phyloP scores from a whole-genome alignment of 1,284 basidiomycete species.

The Microbotryum scabiosae region DNA sequence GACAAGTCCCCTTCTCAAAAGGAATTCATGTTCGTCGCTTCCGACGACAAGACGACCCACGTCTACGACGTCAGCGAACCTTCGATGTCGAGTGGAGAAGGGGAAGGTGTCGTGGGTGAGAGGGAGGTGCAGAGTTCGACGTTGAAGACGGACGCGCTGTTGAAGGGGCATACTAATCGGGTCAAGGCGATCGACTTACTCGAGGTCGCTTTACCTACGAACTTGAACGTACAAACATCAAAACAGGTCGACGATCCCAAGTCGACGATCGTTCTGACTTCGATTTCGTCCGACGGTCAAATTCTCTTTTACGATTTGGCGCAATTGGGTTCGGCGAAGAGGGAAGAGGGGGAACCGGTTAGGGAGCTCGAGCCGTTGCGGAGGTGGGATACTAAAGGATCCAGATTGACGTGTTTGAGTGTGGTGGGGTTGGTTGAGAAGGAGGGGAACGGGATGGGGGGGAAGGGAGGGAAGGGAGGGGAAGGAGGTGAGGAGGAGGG shows the following conservation, averaged over 20 bases:
- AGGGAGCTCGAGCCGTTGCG: slow-evolving; percentile 51
- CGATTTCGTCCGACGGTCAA: slow-evolving; percentile 74
- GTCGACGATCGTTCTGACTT: slow-evolving; percentile 56
- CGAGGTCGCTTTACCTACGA: slow-evolving; percentile 48
- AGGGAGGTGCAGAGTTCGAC: slow-evolving; percentile 29
- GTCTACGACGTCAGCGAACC: slow-evolving; percentile 44
- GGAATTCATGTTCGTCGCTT: slow-evolving; percentile 67
- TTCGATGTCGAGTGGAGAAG: slow-evolving; percentile 39
- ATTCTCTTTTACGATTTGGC: slow-evolving; percentile 70
- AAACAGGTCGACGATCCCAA: slow-evolving; percentile 22
- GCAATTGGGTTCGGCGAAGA: slow-evolving; percentile 36
- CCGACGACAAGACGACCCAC: slow-evolving; percentile 74
- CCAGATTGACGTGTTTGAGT: slow-evolving; percentile 64
- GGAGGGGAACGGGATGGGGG: too few species aligned
- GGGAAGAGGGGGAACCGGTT: slow-evolving; percentile 19
- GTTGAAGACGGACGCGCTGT: slow-evolving; percentile 52
- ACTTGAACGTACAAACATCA: not conserved
- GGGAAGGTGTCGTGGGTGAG: slow-evolving; percentile 30
- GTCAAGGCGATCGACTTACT: slow-evolving; percentile 64
- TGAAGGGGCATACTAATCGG: slow-evolving; percentile 68
- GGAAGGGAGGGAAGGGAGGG: slow-evolving; percentile 40
- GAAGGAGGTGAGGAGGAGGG: not conserved
- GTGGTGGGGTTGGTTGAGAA: slow-evolving; percentile 38
- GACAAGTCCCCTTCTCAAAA: slow-evolving; percentile 40
- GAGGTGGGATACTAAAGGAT: slow-evolving; percentile 73